These are phyloP conservation scores for Pythium pyrilobum DNA, from an alignment of 352 stramenopile species.

Conservation along the genomic window DNA sequence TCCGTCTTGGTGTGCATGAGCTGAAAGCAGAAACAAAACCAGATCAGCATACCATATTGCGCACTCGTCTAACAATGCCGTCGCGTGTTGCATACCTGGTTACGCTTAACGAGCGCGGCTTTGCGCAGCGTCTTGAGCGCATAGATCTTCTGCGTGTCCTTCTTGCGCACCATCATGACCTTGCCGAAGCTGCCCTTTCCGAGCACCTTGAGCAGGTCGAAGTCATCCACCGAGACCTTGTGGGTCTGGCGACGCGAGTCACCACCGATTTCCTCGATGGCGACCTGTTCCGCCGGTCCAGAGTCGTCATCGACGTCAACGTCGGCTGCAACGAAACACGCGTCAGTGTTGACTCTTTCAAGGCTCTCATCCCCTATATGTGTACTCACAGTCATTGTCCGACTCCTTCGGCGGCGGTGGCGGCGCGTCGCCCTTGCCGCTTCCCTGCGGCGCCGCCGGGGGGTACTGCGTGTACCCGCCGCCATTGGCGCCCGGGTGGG, in stretches of 20 bases:
- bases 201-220: slow-evolving; percentile 92
- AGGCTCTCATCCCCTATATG: neutral
- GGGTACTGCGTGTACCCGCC: slow-evolving; percentile 19
- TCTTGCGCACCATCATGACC: slow-evolving; percentile 94
- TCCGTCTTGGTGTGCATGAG: slow-evolving; percentile 93
- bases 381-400: slow-evolving; percentile 32
- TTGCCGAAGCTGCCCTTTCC: slow-evolving; percentile 95
- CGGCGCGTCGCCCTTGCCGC: neutral
- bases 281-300: slow-evolving; percentile 68
- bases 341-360: neutral
- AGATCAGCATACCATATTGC: neutral
- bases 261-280: slow-evolving; percentile 78
- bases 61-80: neutral
- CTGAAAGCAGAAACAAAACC: slow-evolving; percentile 20
- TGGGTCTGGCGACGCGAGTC: slow-evolving; percentile 39
- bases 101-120: slow-evolving; percentile 88
- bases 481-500: slow-evolving; percentile 19
- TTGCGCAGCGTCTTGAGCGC: slow-evolving; percentile 96
- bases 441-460: neutral
- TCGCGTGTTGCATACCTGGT: slow-evolving; percentile 58
- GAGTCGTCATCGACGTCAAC: slow-evolving; percentile 74
- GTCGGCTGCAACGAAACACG: slow-evolving; percentile 32
- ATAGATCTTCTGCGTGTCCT: slow-evolving; percentile 92
- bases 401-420: slow-evolving; percentile 12
- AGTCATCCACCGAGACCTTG: slow-evolving; percentile 91